Conservation (phyloP, 2,329 filamentous ascomycete genomes). For the Aspergillus sp. region DNA sequence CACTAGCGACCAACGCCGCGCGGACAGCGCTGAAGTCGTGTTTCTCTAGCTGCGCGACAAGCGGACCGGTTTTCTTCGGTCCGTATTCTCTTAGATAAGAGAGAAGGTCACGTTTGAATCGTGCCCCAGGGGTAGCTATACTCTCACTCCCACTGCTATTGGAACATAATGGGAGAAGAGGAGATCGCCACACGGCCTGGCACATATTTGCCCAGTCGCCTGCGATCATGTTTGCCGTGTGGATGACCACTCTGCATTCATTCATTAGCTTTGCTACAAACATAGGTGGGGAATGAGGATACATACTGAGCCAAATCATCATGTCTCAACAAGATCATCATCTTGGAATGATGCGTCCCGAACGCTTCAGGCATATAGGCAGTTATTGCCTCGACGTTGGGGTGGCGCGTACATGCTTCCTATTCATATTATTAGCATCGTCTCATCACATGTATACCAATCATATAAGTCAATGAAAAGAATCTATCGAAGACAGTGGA, state of each 20-base stretch:
- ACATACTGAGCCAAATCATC: conserved; percentile 69
- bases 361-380: conserved; percentile 83
- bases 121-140: conserved; percentile 51
- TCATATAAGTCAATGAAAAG: neutral
- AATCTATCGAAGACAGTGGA: neutral
- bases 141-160: neutral
- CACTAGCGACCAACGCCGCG: conserved; percentile 75
- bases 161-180: conserved; percentile 59
- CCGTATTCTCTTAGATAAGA: conserved; percentile 74
- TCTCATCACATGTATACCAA: neutral
- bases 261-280: neutral
- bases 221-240: conserved; percentile 89
- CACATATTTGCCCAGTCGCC: conserved; percentile 88
- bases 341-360: conserved; percentile 84
- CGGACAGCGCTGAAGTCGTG: conserved; percentile 72
- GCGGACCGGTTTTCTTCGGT: conserved; percentile 51
- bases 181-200: conserved; percentile 79
- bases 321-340: conserved; percentile 79
- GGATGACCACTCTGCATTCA: conserved; percentile 64
- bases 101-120: conserved; percentile 76
- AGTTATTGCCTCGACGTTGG: conserved; percentile 69
- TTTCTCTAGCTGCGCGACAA: conserved; percentile 59
- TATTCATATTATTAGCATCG: conserved; percentile 33
- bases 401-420: conserved; percentile 62
- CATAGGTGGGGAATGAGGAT: too few relatives aligned